Evolutionary conservation across 2,329 filamentous ascomycete species (phyloP).

Genomic region (Fusarium citri): DNA sequence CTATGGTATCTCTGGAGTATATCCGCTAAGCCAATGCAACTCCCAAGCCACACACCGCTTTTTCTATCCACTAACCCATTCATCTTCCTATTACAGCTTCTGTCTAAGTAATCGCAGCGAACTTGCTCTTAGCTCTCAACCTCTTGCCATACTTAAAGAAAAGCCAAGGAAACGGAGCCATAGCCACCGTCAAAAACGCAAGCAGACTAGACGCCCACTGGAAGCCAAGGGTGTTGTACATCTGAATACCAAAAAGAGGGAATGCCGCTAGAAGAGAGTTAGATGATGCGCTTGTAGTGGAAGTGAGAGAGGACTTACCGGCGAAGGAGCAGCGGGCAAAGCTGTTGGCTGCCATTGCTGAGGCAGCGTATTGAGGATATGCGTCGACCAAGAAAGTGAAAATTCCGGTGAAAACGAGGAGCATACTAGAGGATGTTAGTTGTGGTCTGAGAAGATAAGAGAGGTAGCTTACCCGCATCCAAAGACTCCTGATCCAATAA

Average conservation of each 20-base stretch:
- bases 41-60: rapidly evolving
- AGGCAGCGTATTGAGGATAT: constrained; percentile 36
- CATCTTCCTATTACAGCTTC: background rate
- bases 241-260: constrained; percentile 26
- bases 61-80: background rate
- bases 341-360: constrained; percentile 39
- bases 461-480: constrained; percentile 29
- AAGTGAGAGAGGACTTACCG: background rate
- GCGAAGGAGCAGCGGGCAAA: constrained; percentile 37
- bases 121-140: constrained; percentile 32
- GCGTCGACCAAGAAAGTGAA: constrained; percentile 41
- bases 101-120: constrained; percentile 10
- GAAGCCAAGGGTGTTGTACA: constrained; percentile 37
- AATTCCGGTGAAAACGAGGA: constrained; percentile 27
- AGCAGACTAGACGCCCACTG: constrained; percentile 37
- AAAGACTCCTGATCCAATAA: constrained; percentile 31
- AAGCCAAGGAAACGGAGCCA: constrained; percentile 37
- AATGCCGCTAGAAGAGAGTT: constrained; percentile 16
- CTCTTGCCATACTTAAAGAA: constrained; percentile 40
- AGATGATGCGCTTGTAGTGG: rapidly evolving
- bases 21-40: rapidly evolving
- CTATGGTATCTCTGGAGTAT: background rate
- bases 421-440: background rate
- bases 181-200: constrained; percentile 31
- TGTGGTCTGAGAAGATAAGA: rapidly evolving